phyloP scores from a whole-genome alignment of 2,329 filamentous ascomycete species.

The Epichloe gansuensis region DNA sequence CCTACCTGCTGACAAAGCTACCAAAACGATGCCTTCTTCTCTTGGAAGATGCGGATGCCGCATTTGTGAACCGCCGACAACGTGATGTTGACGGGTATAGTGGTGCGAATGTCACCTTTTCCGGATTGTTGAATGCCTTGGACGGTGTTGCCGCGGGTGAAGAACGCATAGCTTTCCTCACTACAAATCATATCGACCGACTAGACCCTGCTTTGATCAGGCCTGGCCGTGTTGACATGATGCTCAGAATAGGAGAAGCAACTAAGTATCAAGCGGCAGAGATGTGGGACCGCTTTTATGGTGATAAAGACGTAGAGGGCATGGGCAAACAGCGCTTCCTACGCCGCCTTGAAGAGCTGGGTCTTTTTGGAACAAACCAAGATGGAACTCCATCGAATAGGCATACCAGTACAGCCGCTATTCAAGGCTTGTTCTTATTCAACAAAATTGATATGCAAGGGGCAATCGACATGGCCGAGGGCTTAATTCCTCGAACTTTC shows the following conservation, averaged over 20 bases:
- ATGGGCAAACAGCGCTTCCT: constrained; percentile 57
- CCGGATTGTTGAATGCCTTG: constrained; percentile 70
- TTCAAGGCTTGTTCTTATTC: constrained; percentile 89
- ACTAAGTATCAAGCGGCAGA: constrained; percentile 70
- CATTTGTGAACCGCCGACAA: constrained; percentile 70
- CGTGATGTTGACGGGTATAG: constrained; percentile 71
- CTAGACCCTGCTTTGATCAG: constrained; percentile 81
- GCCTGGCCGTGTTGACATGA: constrained; percentile 89
- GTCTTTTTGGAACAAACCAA: constrained; percentile 49
- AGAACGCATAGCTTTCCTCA: constrained; percentile 85
- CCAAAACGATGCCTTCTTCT: constrained; percentile 72
- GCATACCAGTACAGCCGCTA: constrained; percentile 71
- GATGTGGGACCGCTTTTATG: constrained; percentile 94
- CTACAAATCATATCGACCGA: constrained; percentile 85
- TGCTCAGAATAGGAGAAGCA: constrained; percentile 76
- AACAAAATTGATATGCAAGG: constrained; percentile 87
- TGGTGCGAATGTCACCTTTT: constrained; percentile 86
- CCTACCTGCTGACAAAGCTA: constrained; percentile 73
- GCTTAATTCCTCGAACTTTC: constrained; percentile 44
- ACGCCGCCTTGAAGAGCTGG: constrained; percentile 51
- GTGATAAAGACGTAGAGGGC: constrained; percentile 58
- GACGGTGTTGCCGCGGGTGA: constrained; percentile 93
- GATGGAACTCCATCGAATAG: constrained; percentile 33
- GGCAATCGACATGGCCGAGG: constrained; percentile 68
- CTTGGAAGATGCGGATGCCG: constrained; percentile 83